Percentiles rank a stretch among this genome's conserved stretches.
phyloP scores from a whole-genome alignment of 2,329 filamentous ascomycete species.

The Colletotrichum costaricense region DNA sequence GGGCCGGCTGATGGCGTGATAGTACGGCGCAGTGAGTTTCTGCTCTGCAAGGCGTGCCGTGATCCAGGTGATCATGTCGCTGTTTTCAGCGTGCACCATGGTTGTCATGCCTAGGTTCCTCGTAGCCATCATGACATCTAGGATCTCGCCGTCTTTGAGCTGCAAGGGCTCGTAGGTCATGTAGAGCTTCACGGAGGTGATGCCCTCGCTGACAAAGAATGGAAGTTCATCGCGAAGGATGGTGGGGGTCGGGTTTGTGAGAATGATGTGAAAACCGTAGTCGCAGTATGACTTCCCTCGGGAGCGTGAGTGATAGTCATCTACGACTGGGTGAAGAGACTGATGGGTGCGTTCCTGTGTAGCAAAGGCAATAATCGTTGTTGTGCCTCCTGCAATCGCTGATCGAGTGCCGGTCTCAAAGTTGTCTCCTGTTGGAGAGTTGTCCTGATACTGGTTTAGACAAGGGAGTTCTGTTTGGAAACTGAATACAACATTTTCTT shows the following conservation, averaged over 20 bases:
- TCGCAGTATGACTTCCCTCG: slow-evolving; percentile 62
- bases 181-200: slow-evolving; percentile 62
- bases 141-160: slow-evolving; percentile 59
- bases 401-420: slow-evolving; percentile 59
- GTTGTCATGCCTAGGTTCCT: slow-evolving; percentile 46
- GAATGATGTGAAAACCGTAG: slow-evolving; percentile 66
- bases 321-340: slow-evolving; percentile 57
- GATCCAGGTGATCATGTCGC: slow-evolving; percentile 64
- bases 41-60: slow-evolving; percentile 62
- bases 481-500: slow-evolving; percentile 39
- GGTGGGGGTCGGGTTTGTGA: slow-evolving; percentile 55
- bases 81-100: slow-evolving; percentile 67
- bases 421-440: slow-evolving; percentile 41
- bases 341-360: slow-evolving; percentile 59
- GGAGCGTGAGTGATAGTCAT: slow-evolving; percentile 59
- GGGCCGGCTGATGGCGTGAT: slow-evolving; percentile 61
- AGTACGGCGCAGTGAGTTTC: slow-evolving; percentile 60
- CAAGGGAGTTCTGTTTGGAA: slow-evolving; percentile 43
- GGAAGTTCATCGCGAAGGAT: slow-evolving; percentile 50
- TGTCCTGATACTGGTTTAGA: not conserved
- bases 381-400: slow-evolving; percentile 69
- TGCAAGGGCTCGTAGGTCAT: slow-evolving; percentile 64
- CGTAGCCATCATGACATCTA: slow-evolving; percentile 62
- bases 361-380: slow-evolving; percentile 69
- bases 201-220: slow-evolving; percentile 50